These are phyloP conservation scores for Aspergillus sp. DNA, from an alignment of 2,329 filamentous ascomycete genomes.

Conservation along the genomic window DNA sequence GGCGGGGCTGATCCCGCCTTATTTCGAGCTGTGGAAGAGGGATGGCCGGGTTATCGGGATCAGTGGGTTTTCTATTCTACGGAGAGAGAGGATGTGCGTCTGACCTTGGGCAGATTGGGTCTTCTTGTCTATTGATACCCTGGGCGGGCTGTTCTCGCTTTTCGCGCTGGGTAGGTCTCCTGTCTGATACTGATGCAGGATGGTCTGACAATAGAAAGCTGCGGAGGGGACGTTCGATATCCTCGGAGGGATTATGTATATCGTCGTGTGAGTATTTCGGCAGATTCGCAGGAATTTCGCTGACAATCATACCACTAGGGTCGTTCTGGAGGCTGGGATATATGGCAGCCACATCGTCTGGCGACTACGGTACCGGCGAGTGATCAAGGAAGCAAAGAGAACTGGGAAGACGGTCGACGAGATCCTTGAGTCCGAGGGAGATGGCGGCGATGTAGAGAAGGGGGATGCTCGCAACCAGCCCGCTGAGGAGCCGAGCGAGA, in stretches of 20 bases:
- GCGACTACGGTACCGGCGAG: slow-evolving; percentile 45
- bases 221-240: slow-evolving; percentile 54
- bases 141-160: slow-evolving; percentile 55
- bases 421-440: slow-evolving; percentile 22
- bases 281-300: background rate
- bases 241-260: slow-evolving; percentile 52
- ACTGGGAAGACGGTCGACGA: slow-evolving; percentile 49
- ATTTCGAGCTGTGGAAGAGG: slow-evolving; percentile 54
- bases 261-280: slow-evolving; percentile 43
- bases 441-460: slow-evolving; percentile 5
- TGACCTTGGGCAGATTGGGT: slow-evolving; percentile 35
- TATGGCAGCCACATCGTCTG: slow-evolving; percentile 52
- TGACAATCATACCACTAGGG: slow-evolving; percentile 25
- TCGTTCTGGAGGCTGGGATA: slow-evolving; percentile 51
- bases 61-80: slow-evolving; percentile 31
- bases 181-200: background rate
- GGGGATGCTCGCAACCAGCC: slow-evolving; percentile 1
- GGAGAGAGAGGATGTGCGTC: slow-evolving; percentile 14
- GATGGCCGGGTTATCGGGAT: slow-evolving; percentile 53
- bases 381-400: slow-evolving; percentile 44
- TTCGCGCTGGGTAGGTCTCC: slow-evolving; percentile 47
- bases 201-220: slow-evolving; percentile 29
- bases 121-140: slow-evolving; percentile 52
- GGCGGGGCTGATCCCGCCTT: slow-evolving; percentile 50
- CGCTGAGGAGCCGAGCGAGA: slow-evolving; percentile 2